Base-by-base conservation (phyloP, 495 filamentous ascomycete species). In the Annulohypoxylon moriforme region DNA sequence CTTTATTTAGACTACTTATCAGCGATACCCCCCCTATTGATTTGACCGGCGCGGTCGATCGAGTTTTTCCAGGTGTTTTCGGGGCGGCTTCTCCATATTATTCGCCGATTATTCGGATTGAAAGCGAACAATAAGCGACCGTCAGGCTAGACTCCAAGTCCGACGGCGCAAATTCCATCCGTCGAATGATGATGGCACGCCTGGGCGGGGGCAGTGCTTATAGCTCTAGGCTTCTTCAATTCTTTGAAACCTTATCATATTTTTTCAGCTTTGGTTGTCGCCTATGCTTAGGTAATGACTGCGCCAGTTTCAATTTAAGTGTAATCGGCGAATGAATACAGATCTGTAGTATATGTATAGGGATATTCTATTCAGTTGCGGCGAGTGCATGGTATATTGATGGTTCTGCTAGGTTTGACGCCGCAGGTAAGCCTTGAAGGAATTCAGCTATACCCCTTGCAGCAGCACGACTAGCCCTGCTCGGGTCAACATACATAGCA, bases 121-220 rank as follows among this genome's bases (percentile, higher is more conserved):
- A 14, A 38, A 24, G 31, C 53, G 53, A 16, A 5, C n/a, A 38
- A n/a, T 9, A 3, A 18, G 50, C 4, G n/a, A 55, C 3, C 10
- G 22, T 25, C 25, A 25, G 14, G 47, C 3, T 25, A n/a, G 36
- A 20, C 8, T n/a, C 7, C 47, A 16, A 14, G 13, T 14, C 53
- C 53, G 53, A 36, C 53, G 53, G 53, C 53, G 9, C 18, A 57
- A 57, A 57, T 36, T 57, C 53, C 31, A 57, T 38, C 53, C 53
- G 53, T 22, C 18, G n/a, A 53, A 29, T 24, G 46, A 24, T 25
- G 0, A 27, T 18, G 16, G 16, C 4, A 44, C 9, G 46, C 20
- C 20, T 40, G 4, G 36, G 13, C 13, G 36, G 22, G 10, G 46
- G 46, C 46, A 27, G 46, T 50, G 46, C 46, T 50, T 22, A 50